Conservation (phyloP, 805 yeast species). For the Metschnikowia baotianmanensis region DNA sequence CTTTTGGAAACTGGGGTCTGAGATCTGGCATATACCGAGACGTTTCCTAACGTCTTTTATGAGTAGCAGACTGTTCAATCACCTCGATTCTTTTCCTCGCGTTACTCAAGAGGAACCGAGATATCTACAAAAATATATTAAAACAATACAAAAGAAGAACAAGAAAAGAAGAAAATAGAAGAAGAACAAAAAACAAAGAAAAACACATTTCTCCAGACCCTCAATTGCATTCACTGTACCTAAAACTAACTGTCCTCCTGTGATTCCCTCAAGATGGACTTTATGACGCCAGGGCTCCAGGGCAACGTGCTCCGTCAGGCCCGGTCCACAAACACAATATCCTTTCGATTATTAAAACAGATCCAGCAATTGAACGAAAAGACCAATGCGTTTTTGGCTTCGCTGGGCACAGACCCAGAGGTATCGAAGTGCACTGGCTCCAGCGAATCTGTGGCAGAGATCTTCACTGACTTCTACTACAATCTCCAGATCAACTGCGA, state of each 20-base stretch:
- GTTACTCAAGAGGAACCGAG: too few species aligned
- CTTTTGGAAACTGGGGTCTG: too few species aligned
- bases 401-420: constrained; percentile 13
- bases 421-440: constrained; percentile 14
- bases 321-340: constrained; percentile 32
- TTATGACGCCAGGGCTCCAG: constrained; percentile 21
- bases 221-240: neutral
- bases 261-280: constrained; percentile 23
- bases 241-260: too few species aligned
- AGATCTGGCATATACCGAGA: too few species aligned
- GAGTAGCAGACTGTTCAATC: too few species aligned
- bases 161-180: neutral
- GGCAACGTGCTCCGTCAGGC: constrained; percentile 18
- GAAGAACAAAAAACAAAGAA: neutral
- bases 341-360: constrained; percentile 24
- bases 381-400: constrained; percentile 23
- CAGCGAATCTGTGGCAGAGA: constrained; percentile 10
- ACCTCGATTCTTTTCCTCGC: too few species aligned
- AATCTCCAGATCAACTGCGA: constrained; percentile 11
- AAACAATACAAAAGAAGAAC: neutral
- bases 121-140: too few species aligned
- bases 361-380: constrained; percentile 22
- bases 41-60: too few species aligned
- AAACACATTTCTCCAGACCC: neutral
- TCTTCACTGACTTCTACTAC: constrained; percentile 20